A percentile compares a stretch with the other conserved stretches of the same genome.
Conservation (phyloP, 805 yeast species). For the Novakomyces olei region DNA sequence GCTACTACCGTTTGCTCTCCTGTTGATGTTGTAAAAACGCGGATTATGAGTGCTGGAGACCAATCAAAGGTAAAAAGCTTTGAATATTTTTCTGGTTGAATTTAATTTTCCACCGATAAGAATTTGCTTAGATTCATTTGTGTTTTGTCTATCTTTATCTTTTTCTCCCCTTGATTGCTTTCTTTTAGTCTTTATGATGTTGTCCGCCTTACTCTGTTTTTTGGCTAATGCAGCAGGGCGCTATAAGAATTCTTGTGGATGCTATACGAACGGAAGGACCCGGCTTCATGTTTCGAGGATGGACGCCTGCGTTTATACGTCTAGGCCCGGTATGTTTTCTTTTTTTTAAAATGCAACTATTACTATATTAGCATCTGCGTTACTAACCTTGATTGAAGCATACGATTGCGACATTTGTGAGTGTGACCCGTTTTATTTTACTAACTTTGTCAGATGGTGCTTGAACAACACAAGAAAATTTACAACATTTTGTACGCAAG, state of each 20-base stretch:
- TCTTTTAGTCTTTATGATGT: no score
- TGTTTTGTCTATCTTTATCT: not conserved
- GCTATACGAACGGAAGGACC: slow-evolving; percentile 51
- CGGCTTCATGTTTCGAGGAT: slow-evolving; percentile 68
- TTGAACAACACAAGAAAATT: no score
- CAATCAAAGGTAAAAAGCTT: slow-evolving; percentile 9
- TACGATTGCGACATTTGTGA: no score
- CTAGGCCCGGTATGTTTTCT: no score
- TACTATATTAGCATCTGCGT: no score
- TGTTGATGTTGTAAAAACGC: slow-evolving; percentile 73
- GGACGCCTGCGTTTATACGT: slow-evolving; percentile 73
- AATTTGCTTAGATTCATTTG: slow-evolving; percentile 11
- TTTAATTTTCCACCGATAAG: slow-evolving; percentile 13
- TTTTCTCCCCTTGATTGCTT: no score
- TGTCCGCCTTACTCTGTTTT: no score
- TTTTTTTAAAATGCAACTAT: no score
- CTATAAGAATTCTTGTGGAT: slow-evolving; percentile 24
- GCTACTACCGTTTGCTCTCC: slow-evolving; percentile 88
- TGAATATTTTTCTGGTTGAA: not conserved
- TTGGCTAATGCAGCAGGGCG: slow-evolving; percentile 28
- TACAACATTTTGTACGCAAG: no score
- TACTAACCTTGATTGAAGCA: no score
- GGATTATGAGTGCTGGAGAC: slow-evolving; percentile 47
- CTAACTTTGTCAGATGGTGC: no score
- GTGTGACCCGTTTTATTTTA: no score